phyloP scores from a whole-genome alignment of 148 eudicot species.

The Chenopodium berlandieri region DNA sequence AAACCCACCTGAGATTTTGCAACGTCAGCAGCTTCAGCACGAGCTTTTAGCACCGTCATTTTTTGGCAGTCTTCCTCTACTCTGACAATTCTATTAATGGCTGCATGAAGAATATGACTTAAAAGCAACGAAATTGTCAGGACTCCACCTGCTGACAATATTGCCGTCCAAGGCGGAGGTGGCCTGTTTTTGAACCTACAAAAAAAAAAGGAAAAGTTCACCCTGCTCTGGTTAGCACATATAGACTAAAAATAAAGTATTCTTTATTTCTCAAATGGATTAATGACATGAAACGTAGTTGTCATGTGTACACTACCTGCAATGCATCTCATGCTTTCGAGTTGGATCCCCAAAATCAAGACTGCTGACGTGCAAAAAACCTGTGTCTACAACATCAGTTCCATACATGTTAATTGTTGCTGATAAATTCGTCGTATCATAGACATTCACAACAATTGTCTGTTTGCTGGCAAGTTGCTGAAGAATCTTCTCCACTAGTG shows the following conservation, averaged over 20 bases:
- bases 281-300: neutral
- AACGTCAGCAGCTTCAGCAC: slow-evolving; percentile 93
- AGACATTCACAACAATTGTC: slow-evolving; percentile 83
- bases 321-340: slow-evolving; percentile 91
- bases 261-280: neutral
- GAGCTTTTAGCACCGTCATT: slow-evolving; percentile 72
- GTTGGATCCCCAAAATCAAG: slow-evolving; percentile 96
- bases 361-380: slow-evolving; percentile 54
- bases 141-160: slow-evolving; percentile 44
- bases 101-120: slow-evolving; percentile 60
- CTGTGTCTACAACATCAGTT: slow-evolving; percentile 54
- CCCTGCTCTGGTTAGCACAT: neutral
- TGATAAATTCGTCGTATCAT: slow-evolving; percentile 64
- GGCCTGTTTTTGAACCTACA: slow-evolving; percentile 75
- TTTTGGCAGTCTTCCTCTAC: slow-evolving; percentile 56
- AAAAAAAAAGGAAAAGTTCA: neutral
- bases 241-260: neutral
- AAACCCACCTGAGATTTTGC: slow-evolving; percentile 84
- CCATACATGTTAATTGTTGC: slow-evolving; percentile 81
- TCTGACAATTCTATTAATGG: slow-evolving; percentile 52
- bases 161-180: slow-evolving; percentile 67
- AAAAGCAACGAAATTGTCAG: slow-evolving; percentile 60
- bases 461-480: slow-evolving; percentile 96
- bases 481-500: slow-evolving; percentile 86
- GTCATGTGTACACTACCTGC: slow-evolving; percentile 53